These are phyloP conservation scores for Alternaria consortialis DNA, from an alignment of 2,329 filamentous ascomycete genomes.

Conservation along the genomic window DNA sequence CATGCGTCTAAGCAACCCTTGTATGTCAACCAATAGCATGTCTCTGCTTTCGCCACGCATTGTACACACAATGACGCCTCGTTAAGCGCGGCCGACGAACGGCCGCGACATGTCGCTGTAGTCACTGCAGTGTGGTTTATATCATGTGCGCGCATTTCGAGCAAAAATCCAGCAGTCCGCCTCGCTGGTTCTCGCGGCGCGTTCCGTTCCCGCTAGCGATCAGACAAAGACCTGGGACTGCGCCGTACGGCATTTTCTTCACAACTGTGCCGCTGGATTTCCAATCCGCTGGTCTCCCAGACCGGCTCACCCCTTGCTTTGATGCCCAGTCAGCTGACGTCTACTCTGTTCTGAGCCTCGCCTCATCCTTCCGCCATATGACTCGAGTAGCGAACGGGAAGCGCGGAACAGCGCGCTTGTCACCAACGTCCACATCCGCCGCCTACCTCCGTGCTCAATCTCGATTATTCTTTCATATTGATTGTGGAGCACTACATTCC, in stretches of 20 bases:
- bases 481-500: slow-evolving; percentile 6
- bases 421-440: slow-evolving; percentile 18
- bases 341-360: slow-evolving; percentile 23
- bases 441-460: slow-evolving; percentile 6
- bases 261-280: slow-evolving; percentile 10
- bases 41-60: slow-evolving; percentile 21
- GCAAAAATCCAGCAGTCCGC: slow-evolving; percentile 25
- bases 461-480: slow-evolving; percentile 10
- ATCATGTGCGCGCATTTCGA: slow-evolving; percentile 1
- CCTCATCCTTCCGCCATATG: slow-evolving; percentile 27
- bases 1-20: slow-evolving; percentile 44
- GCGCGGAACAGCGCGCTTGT: slow-evolving; percentile 34
- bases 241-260: slow-evolving; percentile 16
- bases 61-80: slow-evolving; percentile 16
- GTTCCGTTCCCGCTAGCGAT: slow-evolving; percentile 41
- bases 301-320: slow-evolving; percentile 8
- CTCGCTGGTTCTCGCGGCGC: slow-evolving; percentile 32
- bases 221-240: slow-evolving; percentile 32
- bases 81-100: slow-evolving; percentile 29
- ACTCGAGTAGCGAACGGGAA: slow-evolving; percentile 28
- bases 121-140: slow-evolving; percentile 6
- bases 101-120: slow-evolving; percentile 9
- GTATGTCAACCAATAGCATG: slow-evolving; percentile 22
- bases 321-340: slow-evolving; percentile 18
- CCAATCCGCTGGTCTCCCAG: slow-evolving; percentile 9